phyloP scores from a whole-genome alignment of 2,329 filamentous ascomycete genomes.

The Cladophialophora immunda region DNA sequence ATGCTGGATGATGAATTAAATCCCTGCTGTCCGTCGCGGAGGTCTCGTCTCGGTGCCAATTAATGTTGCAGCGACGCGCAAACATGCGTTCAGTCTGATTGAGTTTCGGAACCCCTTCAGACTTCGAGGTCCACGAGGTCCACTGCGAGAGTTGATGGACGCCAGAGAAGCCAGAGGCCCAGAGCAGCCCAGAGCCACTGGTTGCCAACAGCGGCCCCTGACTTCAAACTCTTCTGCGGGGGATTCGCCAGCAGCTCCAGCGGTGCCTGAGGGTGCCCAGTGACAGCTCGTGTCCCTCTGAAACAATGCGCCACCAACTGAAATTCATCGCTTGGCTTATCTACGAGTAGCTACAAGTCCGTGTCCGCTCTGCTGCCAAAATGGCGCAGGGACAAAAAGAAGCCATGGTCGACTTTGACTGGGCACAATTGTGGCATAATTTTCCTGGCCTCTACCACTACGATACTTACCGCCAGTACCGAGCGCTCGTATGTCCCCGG shows the following conservation, averaged over 20 bases:
- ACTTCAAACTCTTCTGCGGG: constrained; percentile 33
- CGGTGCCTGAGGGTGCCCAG: not conserved
- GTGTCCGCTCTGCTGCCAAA: not conserved
- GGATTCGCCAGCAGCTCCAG: constrained; percentile 7
- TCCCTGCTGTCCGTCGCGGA: not conserved
- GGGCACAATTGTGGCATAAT: constrained; percentile 6
- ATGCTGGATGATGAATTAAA: constrained; percentile 15
- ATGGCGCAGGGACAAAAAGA: not conserved
- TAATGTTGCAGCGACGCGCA: constrained; percentile 18
- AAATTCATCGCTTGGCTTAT: constrained; percentile 7
- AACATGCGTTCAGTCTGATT: constrained; percentile 1
- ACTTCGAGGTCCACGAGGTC: not conserved
- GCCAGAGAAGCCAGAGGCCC: not conserved
- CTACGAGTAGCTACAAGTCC: not conserved
- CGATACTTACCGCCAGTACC: not conserved
- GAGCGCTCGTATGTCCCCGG: not conserved
- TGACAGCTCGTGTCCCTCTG: constrained; percentile 15
- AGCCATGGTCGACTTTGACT: not conserved
- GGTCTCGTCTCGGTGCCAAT: constrained; percentile 1
- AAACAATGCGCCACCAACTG: constrained; percentile 34
- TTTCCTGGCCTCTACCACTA: not conserved
- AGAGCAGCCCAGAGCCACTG: constrained; percentile 23
- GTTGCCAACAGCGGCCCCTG: constrained; percentile 28
- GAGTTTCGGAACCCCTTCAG: not conserved
- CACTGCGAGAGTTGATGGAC: not conserved